Percentiles rank a stretch among this genome's conserved stretches.
These are phyloP conservation scores for Aspergillus ruber DNA, from an alignment of 2,329 filamentous ascomycete genomes.

Conservation along the genomic window DNA sequence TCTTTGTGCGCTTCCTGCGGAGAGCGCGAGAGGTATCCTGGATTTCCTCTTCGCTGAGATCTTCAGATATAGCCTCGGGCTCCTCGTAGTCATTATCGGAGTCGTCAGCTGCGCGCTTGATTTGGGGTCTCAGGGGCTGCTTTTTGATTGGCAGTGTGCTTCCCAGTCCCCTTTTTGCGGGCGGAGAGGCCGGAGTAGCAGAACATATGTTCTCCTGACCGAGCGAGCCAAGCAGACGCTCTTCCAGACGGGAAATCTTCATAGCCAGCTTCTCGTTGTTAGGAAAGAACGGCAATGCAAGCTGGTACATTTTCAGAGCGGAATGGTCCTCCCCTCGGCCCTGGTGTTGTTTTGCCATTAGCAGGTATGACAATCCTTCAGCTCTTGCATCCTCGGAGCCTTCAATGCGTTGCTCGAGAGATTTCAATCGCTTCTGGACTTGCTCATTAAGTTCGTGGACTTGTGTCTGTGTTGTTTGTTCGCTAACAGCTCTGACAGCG, in stretches of 20 bases:
- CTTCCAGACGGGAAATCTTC: conserved; percentile 51
- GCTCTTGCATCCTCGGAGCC: conserved; percentile 67
- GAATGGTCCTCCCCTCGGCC: conserved; percentile 71
- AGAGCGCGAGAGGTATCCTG: conserved; percentile 12
- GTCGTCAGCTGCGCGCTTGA: conserved; percentile 24
- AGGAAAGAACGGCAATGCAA: conserved; percentile 78
- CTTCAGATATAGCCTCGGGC: conserved; percentile 13
- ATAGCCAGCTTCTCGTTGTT: conserved; percentile 66
- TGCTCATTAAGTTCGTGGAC: conserved; percentile 62
- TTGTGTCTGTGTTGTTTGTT: conserved; percentile 42
- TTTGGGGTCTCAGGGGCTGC: conserved; percentile 16
- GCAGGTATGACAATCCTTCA: conserved; percentile 74
- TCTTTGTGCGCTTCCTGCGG: conserved; percentile 25
- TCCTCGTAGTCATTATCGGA: conserved; percentile 28
- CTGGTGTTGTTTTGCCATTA: conserved; percentile 90
- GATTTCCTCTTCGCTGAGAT: conserved; percentile 26
- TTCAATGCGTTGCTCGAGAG: conserved; percentile 79
- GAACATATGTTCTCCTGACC: conserved; percentile 10
- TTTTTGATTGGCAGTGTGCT: conserved; percentile 30
- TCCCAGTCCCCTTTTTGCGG: conserved; percentile 19
- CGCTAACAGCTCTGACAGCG: conserved; percentile 62
- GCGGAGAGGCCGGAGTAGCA: conserved; percentile 11
- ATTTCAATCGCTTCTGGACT: conserved; percentile 72
- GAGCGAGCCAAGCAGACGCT: no score
- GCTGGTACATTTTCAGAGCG: conserved; percentile 78